Percentiles rank a stretch among this genome's conserved stretches.
phyloP scores from a whole-genome alignment of 805 yeast species.

The Ogataea paraovalis region DNA sequence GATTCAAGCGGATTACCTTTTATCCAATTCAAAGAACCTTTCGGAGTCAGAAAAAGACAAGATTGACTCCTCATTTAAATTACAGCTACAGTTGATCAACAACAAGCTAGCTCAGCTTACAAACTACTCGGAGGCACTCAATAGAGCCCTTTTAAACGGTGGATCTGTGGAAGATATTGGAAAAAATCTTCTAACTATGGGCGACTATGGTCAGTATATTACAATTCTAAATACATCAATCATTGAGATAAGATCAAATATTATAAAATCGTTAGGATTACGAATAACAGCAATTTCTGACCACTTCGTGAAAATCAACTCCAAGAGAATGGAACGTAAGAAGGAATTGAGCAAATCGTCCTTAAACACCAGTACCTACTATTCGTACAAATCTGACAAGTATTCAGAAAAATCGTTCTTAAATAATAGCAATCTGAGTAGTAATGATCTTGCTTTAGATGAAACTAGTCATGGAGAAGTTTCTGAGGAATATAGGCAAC shows the following conservation, averaged over 20 bases:
- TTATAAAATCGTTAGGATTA: slow-evolving; percentile 45
- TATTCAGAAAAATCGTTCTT: slow-evolving; percentile 19
- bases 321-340: slow-evolving; percentile 42
- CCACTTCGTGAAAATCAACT: slow-evolving; percentile 45
- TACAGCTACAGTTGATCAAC: slow-evolving; percentile 20
- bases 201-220: slow-evolving; percentile 35
- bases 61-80: slow-evolving; percentile 25
- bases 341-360: slow-evolving; percentile 34
- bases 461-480: slow-evolving; percentile 31
- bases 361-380: slow-evolving; percentile 18
- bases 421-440: background rate
- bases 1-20: slow-evolving; percentile 34
- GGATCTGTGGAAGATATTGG: slow-evolving; percentile 45
- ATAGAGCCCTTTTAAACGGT: slow-evolving; percentile 45
- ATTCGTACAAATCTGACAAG: slow-evolving; percentile 11
- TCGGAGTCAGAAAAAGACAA: slow-evolving; percentile 25
- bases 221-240: slow-evolving; percentile 36
- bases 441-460: slow-evolving; percentile 16
- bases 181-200: slow-evolving; percentile 28
- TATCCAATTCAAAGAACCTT: slow-evolving; percentile 23
- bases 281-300: slow-evolving; percentile 40
- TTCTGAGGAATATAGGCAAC: slow-evolving; percentile 32
- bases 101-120: slow-evolving; percentile 28
- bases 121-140: slow-evolving; percentile 36
- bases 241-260: slow-evolving; percentile 43